Base-by-base conservation (phyloP, 2,329 filamentous ascomycete species). In the Coccinonectria pachysandricola region DNA sequence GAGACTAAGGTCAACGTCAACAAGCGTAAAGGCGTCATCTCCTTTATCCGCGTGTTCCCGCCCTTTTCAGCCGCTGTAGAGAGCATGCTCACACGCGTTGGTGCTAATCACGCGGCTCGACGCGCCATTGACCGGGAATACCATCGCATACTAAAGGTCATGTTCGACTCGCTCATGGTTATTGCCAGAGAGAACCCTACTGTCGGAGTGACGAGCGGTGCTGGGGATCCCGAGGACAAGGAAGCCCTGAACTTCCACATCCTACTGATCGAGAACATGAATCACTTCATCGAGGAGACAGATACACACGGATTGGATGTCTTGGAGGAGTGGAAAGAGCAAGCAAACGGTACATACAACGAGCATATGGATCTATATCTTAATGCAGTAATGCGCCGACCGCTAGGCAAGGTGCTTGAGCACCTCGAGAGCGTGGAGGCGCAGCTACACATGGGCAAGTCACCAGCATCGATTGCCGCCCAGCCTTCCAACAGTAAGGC, bases 1-100 rank as follows among this genome's bases (percentile, higher is more conserved):
- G 91, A 96, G 35, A 96, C 87, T 19, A 96, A 96, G 57, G 88
- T 98, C 53, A 95, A 95, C 64, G 86, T 95, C 57, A 95, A 94
- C 65, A 96, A 96, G 65, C 80, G 91, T 41, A 95, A 92, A 60
- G 88, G 91, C 8, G 84, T 98, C 30, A 95, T 96, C 45, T 78
- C 79, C 10, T 96, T 96, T 54, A 88, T 96, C 63, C 82, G 84
- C 38, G 79, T 88, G 20, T 96, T 96, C 63, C 91, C 88, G 1
- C 65, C 78, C 32, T 95, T 95, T 57, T 77, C 77, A n/a, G 58
- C 72, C 1, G 76, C 81, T 0, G 72, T 95, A 2, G 87, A 95
- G 56, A 86, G 79, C 46, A 87, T 92, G 73, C 68, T 94, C 23
- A 59, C 68, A 1, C 64, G 65, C 11, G 58, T 66, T 7, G 68